Conservation (phyloP, 257 asterid genomes). For the Leonotis leonurus region DNA sequence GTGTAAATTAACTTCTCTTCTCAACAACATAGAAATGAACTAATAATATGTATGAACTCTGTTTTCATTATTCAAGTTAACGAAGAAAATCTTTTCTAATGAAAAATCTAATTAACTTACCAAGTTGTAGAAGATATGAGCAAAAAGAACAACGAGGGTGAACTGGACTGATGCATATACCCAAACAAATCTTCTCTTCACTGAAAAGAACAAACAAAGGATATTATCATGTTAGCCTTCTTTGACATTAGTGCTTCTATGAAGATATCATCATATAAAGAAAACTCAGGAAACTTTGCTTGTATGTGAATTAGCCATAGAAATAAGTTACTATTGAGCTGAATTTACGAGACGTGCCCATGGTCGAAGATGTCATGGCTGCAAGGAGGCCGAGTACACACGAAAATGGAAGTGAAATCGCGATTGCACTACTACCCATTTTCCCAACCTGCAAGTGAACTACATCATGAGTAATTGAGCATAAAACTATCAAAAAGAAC, state of each 20-base stretch:
- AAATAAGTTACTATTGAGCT: background rate
- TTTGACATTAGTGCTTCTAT: background rate
- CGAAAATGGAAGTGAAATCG: slow-evolving; percentile 89
- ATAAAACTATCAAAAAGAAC: background rate
- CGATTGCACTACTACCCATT: slow-evolving; percentile 73
- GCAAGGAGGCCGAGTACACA: slow-evolving; percentile 83
- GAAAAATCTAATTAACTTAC: slow-evolving; percentile 29
- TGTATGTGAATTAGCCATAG: background rate
- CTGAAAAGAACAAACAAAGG: slow-evolving; percentile 36
- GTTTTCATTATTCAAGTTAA: background rate
- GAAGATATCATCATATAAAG: background rate
- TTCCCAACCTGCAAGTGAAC: slow-evolving; percentile 50
- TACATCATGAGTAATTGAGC: slow-evolving; percentile 3
- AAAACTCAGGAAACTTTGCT: background rate
- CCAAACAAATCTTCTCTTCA: slow-evolving; percentile 75
- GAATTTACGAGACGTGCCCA: slow-evolving; percentile 46
- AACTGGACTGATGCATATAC: slow-evolving; percentile 74
- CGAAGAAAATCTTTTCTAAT: background rate
- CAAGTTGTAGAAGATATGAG: slow-evolving; percentile 71
- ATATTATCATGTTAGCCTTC: background rate
- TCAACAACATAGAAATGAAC: too few species aligned
- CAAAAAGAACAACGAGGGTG: slow-evolving; percentile 70
- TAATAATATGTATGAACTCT: background rate
- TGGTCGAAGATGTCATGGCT: slow-evolving; percentile 79
- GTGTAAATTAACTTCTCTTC: background rate